Conservation (phyloP, 2,329 filamentous ascomycete species). For the Colletotrichum liaoningense region DNA sequence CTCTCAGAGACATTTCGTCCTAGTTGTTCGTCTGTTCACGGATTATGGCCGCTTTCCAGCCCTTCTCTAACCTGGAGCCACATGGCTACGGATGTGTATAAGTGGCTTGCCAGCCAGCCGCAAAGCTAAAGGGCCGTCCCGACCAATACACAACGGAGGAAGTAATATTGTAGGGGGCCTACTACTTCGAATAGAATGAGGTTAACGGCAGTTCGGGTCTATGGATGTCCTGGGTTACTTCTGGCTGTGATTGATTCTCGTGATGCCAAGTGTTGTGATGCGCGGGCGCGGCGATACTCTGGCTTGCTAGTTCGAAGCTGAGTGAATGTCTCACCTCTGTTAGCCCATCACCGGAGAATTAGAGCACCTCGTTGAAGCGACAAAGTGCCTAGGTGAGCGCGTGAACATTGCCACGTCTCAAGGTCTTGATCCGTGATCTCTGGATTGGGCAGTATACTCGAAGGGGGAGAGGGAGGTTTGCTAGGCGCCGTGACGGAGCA, state of each 20-base stretch:
- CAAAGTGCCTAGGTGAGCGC: not conserved
- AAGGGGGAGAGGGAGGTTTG: slow-evolving; percentile 10
- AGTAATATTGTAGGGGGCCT: not conserved
- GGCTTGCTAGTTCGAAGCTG: not conserved
- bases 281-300: not conserved
- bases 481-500: slow-evolving; percentile 14
- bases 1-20: not conserved
- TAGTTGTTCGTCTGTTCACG: slow-evolving; percentile 1
- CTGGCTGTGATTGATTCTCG: not conserved
- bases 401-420: not conserved
- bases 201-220: not conserved
- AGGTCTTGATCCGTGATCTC: slow-evolving; percentile 1
- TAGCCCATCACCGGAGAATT: not conserved
- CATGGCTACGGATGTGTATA: slow-evolving; percentile 5
- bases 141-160: not conserved
- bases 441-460: slow-evolving; percentile 23
- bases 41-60: not conserved
- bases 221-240: not conserved
- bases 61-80: slow-evolving; percentile 4
- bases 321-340: slow-evolving; percentile 1
- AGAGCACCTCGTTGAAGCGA: not conserved
- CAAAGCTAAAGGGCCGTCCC: slow-evolving; percentile 16
- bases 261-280: not conserved
- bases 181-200: not conserved
- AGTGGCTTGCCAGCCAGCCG: not conserved